Evolutionary conservation across 176 grass and related monocot species (phyloP).

Genomic region (Oryza coarctata): DNA sequence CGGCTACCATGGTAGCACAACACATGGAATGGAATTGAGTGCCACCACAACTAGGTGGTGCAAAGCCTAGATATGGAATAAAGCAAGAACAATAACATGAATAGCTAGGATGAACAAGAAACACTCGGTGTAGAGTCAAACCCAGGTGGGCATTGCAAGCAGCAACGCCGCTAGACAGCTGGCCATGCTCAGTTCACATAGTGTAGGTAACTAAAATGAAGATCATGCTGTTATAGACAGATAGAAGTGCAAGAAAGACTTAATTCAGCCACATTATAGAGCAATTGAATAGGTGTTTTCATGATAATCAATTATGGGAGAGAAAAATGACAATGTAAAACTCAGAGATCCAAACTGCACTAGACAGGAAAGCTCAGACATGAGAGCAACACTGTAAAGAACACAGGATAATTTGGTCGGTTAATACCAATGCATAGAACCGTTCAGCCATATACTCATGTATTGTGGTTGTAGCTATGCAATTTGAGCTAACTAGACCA

Average conservation of each 20-base stretch:
- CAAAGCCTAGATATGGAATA: background rate
- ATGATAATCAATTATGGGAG: background rate
- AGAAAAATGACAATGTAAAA: background rate
- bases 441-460: background rate
- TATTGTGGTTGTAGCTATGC: background rate
- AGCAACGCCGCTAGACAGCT: background rate
- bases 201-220: background rate
- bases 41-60: background rate
- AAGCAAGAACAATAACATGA: background rate
- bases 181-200: background rate
- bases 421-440: background rate
- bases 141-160: background rate
- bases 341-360: background rate
- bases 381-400: background rate
- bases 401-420: background rate
- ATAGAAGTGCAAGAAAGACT: background rate
- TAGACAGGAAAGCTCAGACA: background rate
- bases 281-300: background rate
- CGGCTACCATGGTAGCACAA: no score
- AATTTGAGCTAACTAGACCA: background rate
- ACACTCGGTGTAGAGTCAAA: background rate
- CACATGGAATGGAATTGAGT: background rate
- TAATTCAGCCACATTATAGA: background rate
- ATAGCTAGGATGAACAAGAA: background rate
- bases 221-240: background rate